Conservation (phyloP, 2,329 filamentous ascomycete species). For the Alternaria sp. region DNA sequence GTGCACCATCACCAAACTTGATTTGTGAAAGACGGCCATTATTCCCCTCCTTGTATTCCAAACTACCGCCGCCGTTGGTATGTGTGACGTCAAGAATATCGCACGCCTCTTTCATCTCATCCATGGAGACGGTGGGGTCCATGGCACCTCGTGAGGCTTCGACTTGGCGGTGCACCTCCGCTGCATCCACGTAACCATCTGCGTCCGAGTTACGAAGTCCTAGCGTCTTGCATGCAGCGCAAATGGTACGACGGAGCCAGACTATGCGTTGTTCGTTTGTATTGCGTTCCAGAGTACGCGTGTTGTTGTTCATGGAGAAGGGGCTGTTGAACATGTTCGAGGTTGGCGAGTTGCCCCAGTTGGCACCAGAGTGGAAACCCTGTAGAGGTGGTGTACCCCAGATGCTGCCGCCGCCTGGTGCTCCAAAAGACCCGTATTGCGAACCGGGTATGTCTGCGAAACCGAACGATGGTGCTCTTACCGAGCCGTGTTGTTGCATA, state of each 20-base stretch:
- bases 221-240: conserved; percentile 77
- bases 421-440: conserved; percentile 47
- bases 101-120: conserved; percentile 82
- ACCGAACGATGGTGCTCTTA: conserved; percentile 42
- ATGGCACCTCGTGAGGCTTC: conserved; percentile 68
- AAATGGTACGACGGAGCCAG: conserved; percentile 66
- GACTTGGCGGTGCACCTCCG: conserved; percentile 69
- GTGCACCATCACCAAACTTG: conserved; percentile 54
- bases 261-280: conserved; percentile 42
- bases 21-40: conserved; percentile 53
- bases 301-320: conserved; percentile 38
- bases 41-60: conserved; percentile 69
- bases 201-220: conserved; percentile 55
- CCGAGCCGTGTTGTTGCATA: conserved; percentile 46
- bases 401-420: conserved; percentile 45
- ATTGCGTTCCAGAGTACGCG: conserved; percentile 40
- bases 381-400: conserved; percentile 55
- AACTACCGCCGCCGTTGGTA: conserved; percentile 85
- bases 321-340: conserved; percentile 44
- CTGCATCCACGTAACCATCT: conserved; percentile 75
- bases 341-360: conserved; percentile 54
- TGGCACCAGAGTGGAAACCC: conserved; percentile 51
- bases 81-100: conserved; percentile 87
- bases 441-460: conserved; percentile 48
- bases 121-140: conserved; percentile 64